A percentile compares a stretch with the other conserved stretches of the same genome.
Evolutionary conservation across 78 protist genomes (phyloP).

Genomic region (Monocercomonoides exilis): DNA sequence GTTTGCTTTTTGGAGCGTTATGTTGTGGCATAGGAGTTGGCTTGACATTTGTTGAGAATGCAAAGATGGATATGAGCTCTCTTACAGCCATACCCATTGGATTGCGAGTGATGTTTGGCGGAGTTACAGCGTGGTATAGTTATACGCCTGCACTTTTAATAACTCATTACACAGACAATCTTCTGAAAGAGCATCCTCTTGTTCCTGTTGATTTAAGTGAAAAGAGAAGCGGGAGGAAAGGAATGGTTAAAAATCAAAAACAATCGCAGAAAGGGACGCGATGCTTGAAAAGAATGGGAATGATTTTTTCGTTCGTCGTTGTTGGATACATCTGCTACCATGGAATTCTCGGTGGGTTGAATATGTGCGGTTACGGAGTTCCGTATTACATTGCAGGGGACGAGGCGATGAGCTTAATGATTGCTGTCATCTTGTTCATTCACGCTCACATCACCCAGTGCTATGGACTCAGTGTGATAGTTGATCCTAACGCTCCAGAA

Average conservation of each 20-base stretch:
- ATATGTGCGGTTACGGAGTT: no score
- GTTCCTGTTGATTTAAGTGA: neutral
- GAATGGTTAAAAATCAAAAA: neutral
- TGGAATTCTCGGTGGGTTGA: no score
- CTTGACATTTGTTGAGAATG: neutral
- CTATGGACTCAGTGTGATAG: no score
- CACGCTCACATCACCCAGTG: no score
- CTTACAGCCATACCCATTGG: no score
- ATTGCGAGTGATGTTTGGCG: neutral
- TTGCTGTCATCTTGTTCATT: no score
- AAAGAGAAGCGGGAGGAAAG: neutral
- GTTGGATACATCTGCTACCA: neutral
- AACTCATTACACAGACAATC: neutral
- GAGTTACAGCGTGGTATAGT: neutral
- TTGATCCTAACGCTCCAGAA: no score
- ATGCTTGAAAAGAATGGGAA: neutral
- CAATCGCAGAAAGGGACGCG: neutral
- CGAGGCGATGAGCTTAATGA: no score
- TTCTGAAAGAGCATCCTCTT: neutral
- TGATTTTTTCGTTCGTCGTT: neutral
- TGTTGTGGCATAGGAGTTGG: neutral
- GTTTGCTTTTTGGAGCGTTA: neutral
- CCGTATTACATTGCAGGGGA: no score
- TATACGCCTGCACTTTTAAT: neutral
- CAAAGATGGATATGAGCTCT: no score